Base-by-base conservation (phyloP, 208 protist species). In the Plasmodiophora brassicae region DNA sequence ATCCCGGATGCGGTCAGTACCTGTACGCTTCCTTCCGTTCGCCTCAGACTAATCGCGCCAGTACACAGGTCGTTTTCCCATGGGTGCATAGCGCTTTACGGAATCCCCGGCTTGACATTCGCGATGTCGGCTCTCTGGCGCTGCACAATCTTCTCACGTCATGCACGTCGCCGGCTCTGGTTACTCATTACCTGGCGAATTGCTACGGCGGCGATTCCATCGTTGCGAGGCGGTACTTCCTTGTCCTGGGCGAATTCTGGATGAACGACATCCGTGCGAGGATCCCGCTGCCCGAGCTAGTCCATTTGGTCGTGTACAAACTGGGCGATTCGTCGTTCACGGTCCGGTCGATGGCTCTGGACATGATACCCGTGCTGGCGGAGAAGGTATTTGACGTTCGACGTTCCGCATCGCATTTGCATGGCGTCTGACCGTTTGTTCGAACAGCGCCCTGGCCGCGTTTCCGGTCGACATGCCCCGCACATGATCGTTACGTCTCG, bases 281-380 rank as follows among this genome's bases (percentile, higher is more conserved):
- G 20, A 5, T 78, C 10, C 32, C 65, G n/a, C n/a, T 78, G n/a
- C 14, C 65, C 20, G 65, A 78, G 65, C 5, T 78, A 5, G 14
- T 78, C 41, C 65, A 78, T 78, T 38, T 78, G 5, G 41, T 78
- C n/a, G n/a, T 78, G 10, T 78, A 78, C 41, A 78, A 78, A 78
- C 65, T 78, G 32, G 65, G 65, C 5, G 65, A 78, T 78, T 38
- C 32, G 14, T 78, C 65, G n/a, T 78, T 78, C n/a, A 78, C 65
- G 41, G 65, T 78, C n/a, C 5, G 65, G 20, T 78, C 65, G 10
- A 78, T 78, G 65, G 65, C 65, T 38, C 32, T 78, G 65, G 65
- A 78, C n/a, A 78, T 78, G 65, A 32, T 78, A n/a, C 65, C 65
- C 20, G 65, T 78, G 20, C 41, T 78, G n/a, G 65, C 65, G 5